Conservation (phyloP, 768 basidiomycete species). For the Cubamyces sp. region DNA sequence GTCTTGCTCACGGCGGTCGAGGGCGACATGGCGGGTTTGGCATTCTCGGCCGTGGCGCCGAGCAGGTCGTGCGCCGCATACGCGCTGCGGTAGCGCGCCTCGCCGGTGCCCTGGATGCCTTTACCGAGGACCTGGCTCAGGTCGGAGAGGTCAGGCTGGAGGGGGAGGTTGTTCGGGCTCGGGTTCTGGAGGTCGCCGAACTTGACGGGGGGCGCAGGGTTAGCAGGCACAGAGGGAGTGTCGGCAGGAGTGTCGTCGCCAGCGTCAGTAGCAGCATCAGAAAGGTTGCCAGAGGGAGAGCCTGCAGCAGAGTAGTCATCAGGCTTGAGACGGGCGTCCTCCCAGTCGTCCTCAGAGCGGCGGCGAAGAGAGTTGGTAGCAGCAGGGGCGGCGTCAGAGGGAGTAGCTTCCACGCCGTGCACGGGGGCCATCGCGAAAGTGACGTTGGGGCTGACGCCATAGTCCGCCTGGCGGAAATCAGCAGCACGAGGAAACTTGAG, state of each 20-base stretch:
- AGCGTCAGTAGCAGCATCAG: not conserved
- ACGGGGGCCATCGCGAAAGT: constrained; percentile 8
- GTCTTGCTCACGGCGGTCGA: not conserved
- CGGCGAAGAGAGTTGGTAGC: not conserved
- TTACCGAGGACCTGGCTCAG: not conserved
- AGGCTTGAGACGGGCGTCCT: constrained; percentile 1
- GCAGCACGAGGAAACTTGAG: constrained; percentile 3
- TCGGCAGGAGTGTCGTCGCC: not conserved
- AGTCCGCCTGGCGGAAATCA: constrained; percentile 24
- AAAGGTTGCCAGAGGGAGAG: not conserved
- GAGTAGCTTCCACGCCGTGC: constrained; percentile 7
- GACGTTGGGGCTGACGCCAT: constrained; percentile 19
- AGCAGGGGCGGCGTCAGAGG: constrained; percentile 2
- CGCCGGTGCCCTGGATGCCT: constrained; percentile 6
- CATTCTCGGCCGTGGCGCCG: not conserved
- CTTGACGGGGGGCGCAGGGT: not conserved
- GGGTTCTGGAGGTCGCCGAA: not conserved
- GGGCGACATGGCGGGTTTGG: constrained; percentile 1
- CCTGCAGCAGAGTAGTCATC: constrained; percentile 3
- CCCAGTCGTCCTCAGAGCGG: constrained; percentile 11
- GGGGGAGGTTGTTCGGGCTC: not conserved
- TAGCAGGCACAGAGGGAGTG: constrained; percentile 1
- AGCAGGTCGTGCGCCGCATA: constrained; percentile 8
- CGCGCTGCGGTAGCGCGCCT: constrained; percentile 1
- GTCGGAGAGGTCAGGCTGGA: not conserved